Evolutionary conservation across 352 stramenopile species (phyloP).

Genomic region (Phytophthora cryptogea): DNA sequence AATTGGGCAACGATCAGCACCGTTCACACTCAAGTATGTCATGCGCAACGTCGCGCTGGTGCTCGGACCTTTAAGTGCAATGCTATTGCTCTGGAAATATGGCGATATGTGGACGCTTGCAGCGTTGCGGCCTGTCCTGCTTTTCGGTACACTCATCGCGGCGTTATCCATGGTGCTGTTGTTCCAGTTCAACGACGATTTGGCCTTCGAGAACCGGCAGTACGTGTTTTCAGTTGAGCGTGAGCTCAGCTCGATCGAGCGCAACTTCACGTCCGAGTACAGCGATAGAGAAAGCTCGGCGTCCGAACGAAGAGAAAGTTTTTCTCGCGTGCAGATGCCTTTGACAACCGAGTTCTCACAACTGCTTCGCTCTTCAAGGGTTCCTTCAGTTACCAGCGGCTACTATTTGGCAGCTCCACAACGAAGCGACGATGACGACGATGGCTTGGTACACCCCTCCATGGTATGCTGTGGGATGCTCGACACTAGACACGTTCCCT

Average conservation of each 20-base stretch:
- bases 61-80: conserved; percentile 55
- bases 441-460: not conserved
- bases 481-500: conserved; percentile 53
- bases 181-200: conserved; percentile 83
- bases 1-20: conserved; percentile 61
- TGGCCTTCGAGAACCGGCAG: conserved; percentile 70
- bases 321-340: conserved; percentile 8
- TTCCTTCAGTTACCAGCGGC: conserved; percentile 9
- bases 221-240: conserved; percentile 58
- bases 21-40: conserved; percentile 79
- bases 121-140: conserved; percentile 66
- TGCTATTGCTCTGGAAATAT: conserved; percentile 73
- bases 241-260: conserved; percentile 65
- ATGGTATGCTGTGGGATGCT: conserved; percentile 41
- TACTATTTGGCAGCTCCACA: conserved; percentile 22
- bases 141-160: conserved; percentile 65
- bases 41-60: conserved; percentile 58
- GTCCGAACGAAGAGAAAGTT: conserved; percentile 6
- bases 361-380: conserved; percentile 26
- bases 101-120: conserved; percentile 78
- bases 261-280: conserved; percentile 62
- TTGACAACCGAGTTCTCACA: conserved; percentile 40
- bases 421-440: conserved; percentile 14
- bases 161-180: conserved; percentile 62
- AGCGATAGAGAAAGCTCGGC: conserved; percentile 34